phyloP scores from a whole-genome alignment of 2,329 filamentous ascomycete species.

The Cordyceps cicadae region DNA sequence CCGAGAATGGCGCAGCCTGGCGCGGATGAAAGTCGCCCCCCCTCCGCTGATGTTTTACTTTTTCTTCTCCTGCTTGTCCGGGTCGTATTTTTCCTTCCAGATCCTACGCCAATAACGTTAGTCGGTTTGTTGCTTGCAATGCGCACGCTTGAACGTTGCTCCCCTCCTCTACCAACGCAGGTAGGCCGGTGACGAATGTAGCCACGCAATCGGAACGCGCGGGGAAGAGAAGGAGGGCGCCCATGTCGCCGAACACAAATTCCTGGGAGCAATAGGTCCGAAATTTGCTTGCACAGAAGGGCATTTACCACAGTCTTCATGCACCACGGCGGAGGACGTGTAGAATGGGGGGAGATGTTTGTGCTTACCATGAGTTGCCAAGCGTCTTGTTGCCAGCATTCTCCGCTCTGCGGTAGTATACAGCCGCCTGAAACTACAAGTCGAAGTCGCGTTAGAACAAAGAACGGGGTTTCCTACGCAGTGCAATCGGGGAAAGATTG shows the following conservation, averaged over 20 bases:
- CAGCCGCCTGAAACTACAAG: constrained; percentile 66
- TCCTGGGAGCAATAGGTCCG: too few relatives aligned
- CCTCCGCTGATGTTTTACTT: constrained; percentile 22
- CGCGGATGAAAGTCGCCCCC: too few relatives aligned
- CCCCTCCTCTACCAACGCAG: too few relatives aligned
- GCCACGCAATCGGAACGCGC: too few relatives aligned
- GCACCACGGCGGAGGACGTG: too few relatives aligned
- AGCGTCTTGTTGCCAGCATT: constrained; percentile 80
- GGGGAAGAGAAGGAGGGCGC: too few relatives aligned
- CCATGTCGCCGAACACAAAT: too few relatives aligned
- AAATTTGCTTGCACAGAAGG: not conserved
- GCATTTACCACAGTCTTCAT: not conserved
- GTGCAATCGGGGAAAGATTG: not conserved
- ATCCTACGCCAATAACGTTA: constrained; percentile 55
- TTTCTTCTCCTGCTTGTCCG: constrained; percentile 38
- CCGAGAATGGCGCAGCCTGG: not conserved
- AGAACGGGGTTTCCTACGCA: not conserved
- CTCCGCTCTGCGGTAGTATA: constrained; percentile 88
- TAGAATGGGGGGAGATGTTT: not conserved
- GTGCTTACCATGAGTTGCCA: constrained; percentile 83
- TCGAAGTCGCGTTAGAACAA: not conserved
- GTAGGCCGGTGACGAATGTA: too few relatives aligned
- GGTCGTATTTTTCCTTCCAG: constrained; percentile 93
- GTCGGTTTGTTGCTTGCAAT: not conserved
- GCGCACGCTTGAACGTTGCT: not conserved